A percentile compares a stretch with the other conserved stretches of the same genome.
These are phyloP conservation scores for Xylaria sp. DNA, from an alignment of 2,329 filamentous ascomycete genomes.

Conservation along the genomic window DNA sequence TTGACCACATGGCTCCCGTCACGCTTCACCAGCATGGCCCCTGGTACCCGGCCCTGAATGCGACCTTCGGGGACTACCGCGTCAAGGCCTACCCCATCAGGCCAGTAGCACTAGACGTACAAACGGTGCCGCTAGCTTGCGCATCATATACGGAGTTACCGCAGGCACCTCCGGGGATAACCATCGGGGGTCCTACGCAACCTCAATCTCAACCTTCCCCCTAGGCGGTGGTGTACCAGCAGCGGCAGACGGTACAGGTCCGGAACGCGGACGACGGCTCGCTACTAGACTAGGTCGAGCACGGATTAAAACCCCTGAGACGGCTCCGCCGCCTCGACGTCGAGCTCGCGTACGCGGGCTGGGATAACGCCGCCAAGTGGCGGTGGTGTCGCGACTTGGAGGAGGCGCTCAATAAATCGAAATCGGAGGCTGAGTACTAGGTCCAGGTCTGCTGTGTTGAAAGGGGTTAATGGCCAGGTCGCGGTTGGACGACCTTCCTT, in stretches of 20 bases:
- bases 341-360: slow-evolving; percentile 40
- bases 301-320: slow-evolving; percentile 38
- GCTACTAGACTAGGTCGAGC: slow-evolving; percentile 35
- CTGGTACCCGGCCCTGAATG: slow-evolving; percentile 43
- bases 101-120: slow-evolving; percentile 2
- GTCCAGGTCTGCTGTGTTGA: slow-evolving; percentile 35
- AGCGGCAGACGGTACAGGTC: slow-evolving; percentile 15
- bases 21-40: slow-evolving; percentile 44
- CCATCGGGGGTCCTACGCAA: too few species aligned
- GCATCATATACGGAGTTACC: neutral
- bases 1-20: slow-evolving; percentile 44
- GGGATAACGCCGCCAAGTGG: slow-evolving; percentile 39
- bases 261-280: slow-evolving; percentile 15
- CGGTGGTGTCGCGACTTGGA: slow-evolving; percentile 41
- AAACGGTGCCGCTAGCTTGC: neutral
- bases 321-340: slow-evolving; percentile 44
- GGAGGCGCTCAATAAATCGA: slow-evolving; percentile 31
- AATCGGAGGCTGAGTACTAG: slow-evolving; percentile 3
- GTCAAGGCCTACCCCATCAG: slow-evolving; percentile 38
- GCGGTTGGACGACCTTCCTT: neutral
- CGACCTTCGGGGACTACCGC: too few species aligned
- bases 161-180: neutral
- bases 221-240: too few species aligned
- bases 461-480: slow-evolving; percentile 1
- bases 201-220: too few species aligned